Percentiles rank a stretch among this genome's conserved stretches.
phyloP scores from a whole-genome alignment of 2,329 filamentous ascomycete species.

The Davidsoniella eucalypti region DNA sequence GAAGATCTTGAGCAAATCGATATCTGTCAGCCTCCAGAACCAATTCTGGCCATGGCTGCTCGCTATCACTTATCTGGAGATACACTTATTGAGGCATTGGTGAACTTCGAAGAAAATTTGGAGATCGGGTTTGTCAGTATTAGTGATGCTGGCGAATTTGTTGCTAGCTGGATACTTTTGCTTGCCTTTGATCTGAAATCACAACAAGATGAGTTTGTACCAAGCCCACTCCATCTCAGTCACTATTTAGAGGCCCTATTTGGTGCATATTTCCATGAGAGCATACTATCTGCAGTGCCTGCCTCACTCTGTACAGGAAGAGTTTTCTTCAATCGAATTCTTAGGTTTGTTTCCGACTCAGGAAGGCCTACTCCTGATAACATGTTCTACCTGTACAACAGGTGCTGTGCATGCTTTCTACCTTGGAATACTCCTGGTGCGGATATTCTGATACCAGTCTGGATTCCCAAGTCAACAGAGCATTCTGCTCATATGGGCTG shows the following conservation, averaged over 20 bases:
- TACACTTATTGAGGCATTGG: background rate
- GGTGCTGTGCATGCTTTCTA: background rate
- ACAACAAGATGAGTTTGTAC: no score
- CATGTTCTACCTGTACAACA: background rate
- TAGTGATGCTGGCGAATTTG: background rate
- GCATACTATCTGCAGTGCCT: no score
- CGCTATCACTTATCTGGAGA: background rate
- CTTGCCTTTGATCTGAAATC: no score
- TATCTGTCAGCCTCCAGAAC: background rate
- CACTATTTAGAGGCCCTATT: no score
- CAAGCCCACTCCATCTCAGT: no score
- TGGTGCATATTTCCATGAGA: no score
- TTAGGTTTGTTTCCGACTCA: background rate
- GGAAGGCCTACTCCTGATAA: background rate
- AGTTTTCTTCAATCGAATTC: background rate
- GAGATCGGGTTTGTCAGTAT: background rate
- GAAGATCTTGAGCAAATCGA: background rate
- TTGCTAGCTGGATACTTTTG: background rate
- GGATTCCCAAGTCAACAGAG: background rate
- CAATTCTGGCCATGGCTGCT: background rate
- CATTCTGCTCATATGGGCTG: background rate
- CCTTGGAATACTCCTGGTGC: background rate
- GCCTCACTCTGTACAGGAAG: no score
- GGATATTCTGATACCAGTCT: background rate
- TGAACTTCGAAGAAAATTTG: background rate